These are phyloP conservation scores for Stagonosporopsis rhizophila DNA, from an alignment of 2,329 filamentous ascomycete species.

Conservation along the genomic window DNA sequence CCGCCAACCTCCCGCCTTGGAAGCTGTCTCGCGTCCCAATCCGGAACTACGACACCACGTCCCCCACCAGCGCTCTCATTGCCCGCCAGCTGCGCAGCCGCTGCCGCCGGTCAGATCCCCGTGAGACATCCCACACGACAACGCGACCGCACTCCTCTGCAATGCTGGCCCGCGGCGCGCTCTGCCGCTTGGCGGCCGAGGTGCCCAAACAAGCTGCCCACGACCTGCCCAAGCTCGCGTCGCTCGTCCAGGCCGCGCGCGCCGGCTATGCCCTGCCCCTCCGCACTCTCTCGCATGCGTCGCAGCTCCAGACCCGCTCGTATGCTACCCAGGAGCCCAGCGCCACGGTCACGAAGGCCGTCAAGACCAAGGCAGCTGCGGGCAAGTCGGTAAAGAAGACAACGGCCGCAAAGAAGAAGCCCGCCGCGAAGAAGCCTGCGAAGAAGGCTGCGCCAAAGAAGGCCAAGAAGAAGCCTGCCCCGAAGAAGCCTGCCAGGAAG, in stretches of 20 bases:
- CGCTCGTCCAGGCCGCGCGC: slow-evolving; percentile 34
- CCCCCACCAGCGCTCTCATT: slow-evolving; percentile 21
- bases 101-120: slow-evolving; percentile 17
- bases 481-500: no score
- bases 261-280: slow-evolving; percentile 13
- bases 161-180: slow-evolving; percentile 47
- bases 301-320: slow-evolving; percentile 28
- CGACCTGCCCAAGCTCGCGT: slow-evolving; percentile 46
- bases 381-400: slow-evolving; percentile 29
- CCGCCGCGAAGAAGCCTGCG: slow-evolving; percentile 33
- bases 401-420: slow-evolving; percentile 27
- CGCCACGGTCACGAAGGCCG: slow-evolving; percentile 34
- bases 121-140: slow-evolving; percentile 12
- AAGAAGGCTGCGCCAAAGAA: slow-evolving; percentile 34
- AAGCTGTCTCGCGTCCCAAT: slow-evolving; percentile 21
- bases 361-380: slow-evolving; percentile 35
- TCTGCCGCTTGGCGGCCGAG: slow-evolving; percentile 47
- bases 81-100: slow-evolving; percentile 28
- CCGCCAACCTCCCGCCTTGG: slow-evolving; percentile 17
- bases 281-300: slow-evolving; percentile 6
- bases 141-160: slow-evolving; percentile 15
- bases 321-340: slow-evolving; percentile 50
- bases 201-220: slow-evolving; percentile 45
- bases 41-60: slow-evolving; percentile 19
- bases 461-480: slow-evolving; percentile 26